Evolutionary conservation across 1,284 basidiomycete species (phyloP), one percentile per base, ranked within the genome.

Genomic region (Ganoderma resinaceum): DNA sequence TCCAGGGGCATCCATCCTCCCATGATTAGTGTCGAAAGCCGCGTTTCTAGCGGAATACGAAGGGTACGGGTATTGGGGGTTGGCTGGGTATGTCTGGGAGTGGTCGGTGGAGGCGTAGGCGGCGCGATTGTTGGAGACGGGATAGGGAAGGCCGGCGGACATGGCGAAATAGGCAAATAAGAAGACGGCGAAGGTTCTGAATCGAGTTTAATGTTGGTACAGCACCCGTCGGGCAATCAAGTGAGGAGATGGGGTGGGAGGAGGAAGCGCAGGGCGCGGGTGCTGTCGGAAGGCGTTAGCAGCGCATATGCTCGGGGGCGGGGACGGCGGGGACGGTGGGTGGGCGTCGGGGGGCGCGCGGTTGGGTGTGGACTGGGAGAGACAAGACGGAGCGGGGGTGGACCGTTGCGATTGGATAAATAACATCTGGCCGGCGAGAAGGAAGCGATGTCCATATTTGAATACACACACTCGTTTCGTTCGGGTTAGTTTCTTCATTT

Each of bases 401-500:
- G 67, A 31, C 66, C 40, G 26, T 53, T 62, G 66, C 62, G 63
- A 65, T 62, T 72, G 71, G 71, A 72, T 72, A 74, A 74, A 71
- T 72, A 74, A 69, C 67, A 72, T 72, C 67, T 68, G 63, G 70
- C 72, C 65, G 65, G 71, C 66, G 66, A 71, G 69, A 64, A 70
- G 68, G 70, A 72, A 74, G 70, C 70, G 67, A 70, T 62, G 66
- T 60, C 71, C 73, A 72, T 72, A 72, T 70, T 69, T 70, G 73
- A 66, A 71, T 67, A 65, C 70, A 59, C 57, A 72, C 68, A 64
- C 62, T 66, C 59, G 62, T 66, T 69, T 66, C 70, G 59, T 72
- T 66, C 72, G 68, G 72, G 61, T 66, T 70, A 73, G 72, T 70
- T 67, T 66, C 46, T 62, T 49, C 62, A 68, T 67, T 66, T 70